A percentile compares a stretch with the other conserved stretches of the same genome.
phyloP scores from a whole-genome alignment of 2,329 filamentous ascomycete species.

The Aurifilum marmelostoma region DNA sequence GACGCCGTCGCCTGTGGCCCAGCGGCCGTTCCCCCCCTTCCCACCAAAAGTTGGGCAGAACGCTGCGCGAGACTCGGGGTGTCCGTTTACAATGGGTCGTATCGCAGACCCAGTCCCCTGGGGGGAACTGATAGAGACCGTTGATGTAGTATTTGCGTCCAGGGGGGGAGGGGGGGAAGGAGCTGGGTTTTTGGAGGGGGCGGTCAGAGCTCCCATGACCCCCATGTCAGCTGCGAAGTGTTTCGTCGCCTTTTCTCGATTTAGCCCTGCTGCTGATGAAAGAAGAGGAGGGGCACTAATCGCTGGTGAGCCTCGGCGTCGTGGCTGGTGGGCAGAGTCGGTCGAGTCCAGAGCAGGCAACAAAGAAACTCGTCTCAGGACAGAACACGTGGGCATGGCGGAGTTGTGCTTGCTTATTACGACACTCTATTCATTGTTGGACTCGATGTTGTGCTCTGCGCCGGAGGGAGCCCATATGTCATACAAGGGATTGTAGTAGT shows the following conservation, averaged over 20 bases:
- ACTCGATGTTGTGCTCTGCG: constrained; percentile 5
- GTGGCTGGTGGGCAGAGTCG: background rate
- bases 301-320: background rate
- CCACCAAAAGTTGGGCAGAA: background rate
- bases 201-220: constrained; percentile 20
- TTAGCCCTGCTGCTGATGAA: background rate
- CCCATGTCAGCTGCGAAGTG: constrained; percentile 8
- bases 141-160: background rate
- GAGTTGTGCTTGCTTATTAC: constrained; percentile 14
- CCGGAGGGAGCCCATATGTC: constrained; percentile 10
- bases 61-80: background rate
- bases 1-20: background rate
- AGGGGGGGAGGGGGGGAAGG: no score
- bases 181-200: constrained; percentile 3
- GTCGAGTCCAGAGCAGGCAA: constrained; percentile 17
- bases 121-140: background rate
- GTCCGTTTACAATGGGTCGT: constrained; percentile 7
- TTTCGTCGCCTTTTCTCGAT: background rate
- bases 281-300: constrained; percentile 2
- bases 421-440: constrained; percentile 15
- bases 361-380: constrained; percentile 11
- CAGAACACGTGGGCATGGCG: background rate
- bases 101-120: constrained; percentile 2
- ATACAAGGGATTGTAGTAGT: background rate
- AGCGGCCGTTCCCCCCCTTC: background rate